phyloP scores from a whole-genome alignment of 129 eudicot species.

The sunflower (Helianthus annuus) region DNA sequence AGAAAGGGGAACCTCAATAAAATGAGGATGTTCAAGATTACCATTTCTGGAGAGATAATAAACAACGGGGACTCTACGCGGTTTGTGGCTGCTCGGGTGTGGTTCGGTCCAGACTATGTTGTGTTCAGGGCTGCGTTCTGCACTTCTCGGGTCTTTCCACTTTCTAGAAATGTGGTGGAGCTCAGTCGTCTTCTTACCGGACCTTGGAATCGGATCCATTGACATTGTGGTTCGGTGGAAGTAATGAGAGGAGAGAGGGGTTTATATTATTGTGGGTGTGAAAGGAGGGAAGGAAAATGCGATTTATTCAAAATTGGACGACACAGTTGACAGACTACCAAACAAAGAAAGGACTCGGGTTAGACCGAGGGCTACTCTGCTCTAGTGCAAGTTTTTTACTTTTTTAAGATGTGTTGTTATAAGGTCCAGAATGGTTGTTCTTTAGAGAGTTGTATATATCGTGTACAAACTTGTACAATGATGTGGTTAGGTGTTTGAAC shows the following conservation, averaged over 20 bases:
- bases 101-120: constrained; percentile 71
- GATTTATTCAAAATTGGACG: constrained; percentile 29
- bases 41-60: constrained; percentile 43
- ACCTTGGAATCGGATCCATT: constrained; percentile 29
- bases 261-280: constrained; percentile 12
- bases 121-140: constrained; percentile 59
- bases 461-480: neutral
- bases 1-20: constrained; percentile 39
- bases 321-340: constrained; percentile 2
- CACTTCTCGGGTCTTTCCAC: constrained; percentile 43
- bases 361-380: neutral
- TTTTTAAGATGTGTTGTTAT: no score
- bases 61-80: constrained; percentile 41
- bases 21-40: constrained; percentile 45
- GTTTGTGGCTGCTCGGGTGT: constrained; percentile 16
- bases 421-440: neutral
- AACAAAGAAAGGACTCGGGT: constrained; percentile 13
- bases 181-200: constrained; percentile 32
- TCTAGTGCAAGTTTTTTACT: no score
- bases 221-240: neutral
- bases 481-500: neutral
- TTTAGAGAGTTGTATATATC: neutral
- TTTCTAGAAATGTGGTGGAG: constrained; percentile 39
- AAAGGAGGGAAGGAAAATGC: constrained; percentile 33
- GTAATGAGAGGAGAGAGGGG: constrained; percentile 20